Evolutionary conservation across 306 rosid genomes (phyloP), one percentile per base, ranked within the genome.

Genomic region (Calophaca sinica): DNA sequence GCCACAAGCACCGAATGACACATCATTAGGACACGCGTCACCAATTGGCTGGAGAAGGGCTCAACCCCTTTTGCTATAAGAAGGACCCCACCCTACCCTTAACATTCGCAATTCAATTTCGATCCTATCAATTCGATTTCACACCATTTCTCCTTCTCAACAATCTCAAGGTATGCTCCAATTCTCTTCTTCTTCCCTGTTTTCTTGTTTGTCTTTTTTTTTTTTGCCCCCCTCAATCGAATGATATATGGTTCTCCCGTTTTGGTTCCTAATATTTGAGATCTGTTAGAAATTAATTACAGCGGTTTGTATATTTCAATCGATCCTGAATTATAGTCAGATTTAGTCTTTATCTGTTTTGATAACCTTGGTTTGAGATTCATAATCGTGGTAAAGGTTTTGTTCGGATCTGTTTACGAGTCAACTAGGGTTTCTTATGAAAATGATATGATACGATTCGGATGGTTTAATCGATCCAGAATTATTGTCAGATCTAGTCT

Each of bases 21-120:
- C 77, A 2, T 33, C 20, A 29, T 5, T 2, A 1, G 0, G 32
- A 59, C 74, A 84, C 86, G 86, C 36, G 88, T 81, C 53, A 0
- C 1, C 2, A 10, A 0, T 3, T 59, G 10, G 64, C 2, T 78
- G 70, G 84, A 7, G 0, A 15, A 7, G 0, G 0, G 7, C 3
- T 13, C 64, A 8, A 10, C 55, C 65, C 1, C 29, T 0, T 62
- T 32, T 8, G 51, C 64, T 75, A 81, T 85, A 85, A 81, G 75
- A 49, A 0, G 6, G 5, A 35, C 70, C 15, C 39, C 1, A 4
- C 3, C 29, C 20, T 8, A 31, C 28, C 6, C 0, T 0, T 0
- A 0, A 0, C 1, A 0, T 6, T 63, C 49, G 28, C 72, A 55
- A 8, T 79, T 57, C 72, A 5, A 11, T 48, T 49, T 4, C 26